A percentile compares a stretch with the other conserved stretches of the same genome.
phyloP scores from a whole-genome alignment of 2,329 filamentous ascomycete genomes.

The Phyllosticta citrichinensis region DNA sequence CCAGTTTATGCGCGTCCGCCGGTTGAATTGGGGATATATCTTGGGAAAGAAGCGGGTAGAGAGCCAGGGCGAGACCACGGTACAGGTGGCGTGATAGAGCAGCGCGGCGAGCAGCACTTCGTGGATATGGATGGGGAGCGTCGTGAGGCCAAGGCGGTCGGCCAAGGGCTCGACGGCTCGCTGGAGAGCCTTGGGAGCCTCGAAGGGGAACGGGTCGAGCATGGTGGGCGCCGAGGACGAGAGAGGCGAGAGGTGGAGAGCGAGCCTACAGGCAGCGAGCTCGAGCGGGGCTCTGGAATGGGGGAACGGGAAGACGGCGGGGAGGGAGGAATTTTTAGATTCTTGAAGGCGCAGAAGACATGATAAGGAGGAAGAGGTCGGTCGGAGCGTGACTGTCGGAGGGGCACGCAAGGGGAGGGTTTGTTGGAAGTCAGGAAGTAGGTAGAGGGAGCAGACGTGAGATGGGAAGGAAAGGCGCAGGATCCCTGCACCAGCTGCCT shows the following conservation, averaged over 20 bases:
- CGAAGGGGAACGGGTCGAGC: conserved; percentile 60
- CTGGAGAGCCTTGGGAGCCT: conserved; percentile 48
- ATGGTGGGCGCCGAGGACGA: conserved; percentile 35
- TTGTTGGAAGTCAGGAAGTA: neutral
- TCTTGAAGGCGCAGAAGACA: neutral
- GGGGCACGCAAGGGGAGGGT: neutral
- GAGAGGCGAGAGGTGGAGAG: neutral
- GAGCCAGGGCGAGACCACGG: conserved; percentile 55
- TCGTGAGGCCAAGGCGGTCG: conserved; percentile 50
- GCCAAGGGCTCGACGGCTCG: conserved; percentile 51
- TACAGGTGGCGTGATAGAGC: conserved; percentile 60
- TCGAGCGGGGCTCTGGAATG: neutral
- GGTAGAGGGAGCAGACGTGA: neutral
- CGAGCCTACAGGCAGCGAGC: neutral
- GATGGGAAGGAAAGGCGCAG: neutral
- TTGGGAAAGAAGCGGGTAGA: conserved; percentile 53
- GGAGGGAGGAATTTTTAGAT: conserved; percentile 1
- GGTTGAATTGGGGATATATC: conserved; percentile 52
- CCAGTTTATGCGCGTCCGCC: conserved; percentile 65
- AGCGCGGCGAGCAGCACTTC: conserved; percentile 58
- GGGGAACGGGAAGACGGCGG: neutral
- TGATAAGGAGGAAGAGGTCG: neutral
- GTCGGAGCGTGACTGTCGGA: neutral
- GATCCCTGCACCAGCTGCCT: neutral
- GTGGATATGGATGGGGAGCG: conserved; percentile 67